A percentile compares a stretch with the other conserved stretches of the same genome.
Conservation (phyloP, 352 stramenopile species). For the Phytophthora nicotianae region DNA sequence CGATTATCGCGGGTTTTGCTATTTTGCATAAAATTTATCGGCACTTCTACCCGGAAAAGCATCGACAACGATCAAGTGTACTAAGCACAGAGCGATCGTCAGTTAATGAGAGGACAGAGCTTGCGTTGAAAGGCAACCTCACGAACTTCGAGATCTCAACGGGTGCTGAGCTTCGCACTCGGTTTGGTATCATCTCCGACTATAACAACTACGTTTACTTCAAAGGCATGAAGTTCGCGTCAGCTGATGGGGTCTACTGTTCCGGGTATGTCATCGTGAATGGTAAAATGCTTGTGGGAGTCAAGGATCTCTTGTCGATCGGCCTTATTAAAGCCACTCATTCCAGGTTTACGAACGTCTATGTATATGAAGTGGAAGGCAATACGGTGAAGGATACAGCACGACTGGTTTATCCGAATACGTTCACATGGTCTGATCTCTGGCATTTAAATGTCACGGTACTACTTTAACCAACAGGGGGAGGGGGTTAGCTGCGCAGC, state of each 20-base stretch:
- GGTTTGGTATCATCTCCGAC: constrained; percentile 43
- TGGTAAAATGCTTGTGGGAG: constrained; percentile 37
- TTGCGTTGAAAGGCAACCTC: constrained; percentile 22
- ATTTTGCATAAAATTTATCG: constrained; percentile 35
- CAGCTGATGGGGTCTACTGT: constrained; percentile 44
- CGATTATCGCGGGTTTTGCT: constrained; percentile 24
- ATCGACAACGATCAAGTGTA: constrained; percentile 7
- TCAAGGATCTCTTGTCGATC: constrained; percentile 34
- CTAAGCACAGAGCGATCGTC: constrained; percentile 19
- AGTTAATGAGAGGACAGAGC: constrained; percentile 18
- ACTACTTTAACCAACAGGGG: constrained; percentile 36
- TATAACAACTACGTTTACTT: constrained; percentile 49
- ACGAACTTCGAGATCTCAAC: constrained; percentile 45
- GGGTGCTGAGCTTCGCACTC: constrained; percentile 30
- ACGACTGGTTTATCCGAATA: constrained; percentile 22
- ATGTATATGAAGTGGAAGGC: constrained; percentile 48
- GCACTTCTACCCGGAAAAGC: constrained; percentile 27
- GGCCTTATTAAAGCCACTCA: constrained; percentile 36
- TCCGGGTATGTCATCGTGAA: constrained; percentile 51
- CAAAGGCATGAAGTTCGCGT: constrained; percentile 51
- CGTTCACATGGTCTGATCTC: constrained; percentile 29
- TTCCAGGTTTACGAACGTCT: constrained; percentile 33
- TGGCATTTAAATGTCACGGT: constrained; percentile 28
- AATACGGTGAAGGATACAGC: constrained; percentile 42
- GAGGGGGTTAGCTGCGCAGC: no score